These are phyloP conservation scores for Sanghuangporus weigelae DNA, from an alignment of 1,284 basidiomycete species.

Conservation along the genomic window DNA sequence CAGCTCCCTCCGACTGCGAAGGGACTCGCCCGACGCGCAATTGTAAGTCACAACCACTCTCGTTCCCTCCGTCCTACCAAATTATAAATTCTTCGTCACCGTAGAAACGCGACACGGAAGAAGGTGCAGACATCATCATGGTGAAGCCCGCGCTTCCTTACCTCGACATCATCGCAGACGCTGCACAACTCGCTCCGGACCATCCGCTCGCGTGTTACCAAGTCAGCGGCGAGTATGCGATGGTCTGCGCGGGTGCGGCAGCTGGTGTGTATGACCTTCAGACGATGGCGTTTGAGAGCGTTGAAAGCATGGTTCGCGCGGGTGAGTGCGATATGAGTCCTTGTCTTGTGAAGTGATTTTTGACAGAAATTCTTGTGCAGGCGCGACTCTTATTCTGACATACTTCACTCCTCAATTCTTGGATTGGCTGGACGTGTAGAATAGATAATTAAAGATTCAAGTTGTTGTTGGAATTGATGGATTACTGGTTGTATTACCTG, in stretches of 20 bases:
- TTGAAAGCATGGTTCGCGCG: constrained; percentile 87
- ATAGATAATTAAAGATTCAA: not conserved
- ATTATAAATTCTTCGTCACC: not conserved
- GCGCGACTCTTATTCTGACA: constrained; percentile 84
- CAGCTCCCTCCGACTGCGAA: constrained; percentile 89
- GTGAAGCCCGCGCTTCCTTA: constrained; percentile 97
- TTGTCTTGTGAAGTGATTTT: constrained; percentile 16
- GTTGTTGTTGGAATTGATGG: not conserved
- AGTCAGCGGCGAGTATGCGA: constrained; percentile 96
- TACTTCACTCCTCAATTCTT: constrained; percentile 98
- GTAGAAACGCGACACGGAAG: constrained; percentile 83
- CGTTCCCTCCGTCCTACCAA: not conserved
- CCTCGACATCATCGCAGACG: constrained; percentile 93
- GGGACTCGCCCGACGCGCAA: constrained; percentile 89
- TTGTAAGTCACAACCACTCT: constrained; percentile 50
- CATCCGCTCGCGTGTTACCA: constrained; percentile 94
- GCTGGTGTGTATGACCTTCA: constrained; percentile 92
- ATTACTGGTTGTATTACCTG: not conserved
- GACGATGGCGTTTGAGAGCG: constrained; percentile 91
- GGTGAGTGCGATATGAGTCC: constrained; percentile 37
- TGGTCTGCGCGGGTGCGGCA: constrained; percentile 90
- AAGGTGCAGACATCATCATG: constrained; percentile 99
- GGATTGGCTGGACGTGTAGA: constrained; percentile 71
- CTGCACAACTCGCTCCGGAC: constrained; percentile 75
- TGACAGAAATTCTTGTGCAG: constrained; percentile 32